A percentile compares a stretch with the other conserved stretches of the same genome.
Evolutionary conservation across 108 stramenopile genomes (phyloP).

Genomic region (Fragilaria radians): DNA sequence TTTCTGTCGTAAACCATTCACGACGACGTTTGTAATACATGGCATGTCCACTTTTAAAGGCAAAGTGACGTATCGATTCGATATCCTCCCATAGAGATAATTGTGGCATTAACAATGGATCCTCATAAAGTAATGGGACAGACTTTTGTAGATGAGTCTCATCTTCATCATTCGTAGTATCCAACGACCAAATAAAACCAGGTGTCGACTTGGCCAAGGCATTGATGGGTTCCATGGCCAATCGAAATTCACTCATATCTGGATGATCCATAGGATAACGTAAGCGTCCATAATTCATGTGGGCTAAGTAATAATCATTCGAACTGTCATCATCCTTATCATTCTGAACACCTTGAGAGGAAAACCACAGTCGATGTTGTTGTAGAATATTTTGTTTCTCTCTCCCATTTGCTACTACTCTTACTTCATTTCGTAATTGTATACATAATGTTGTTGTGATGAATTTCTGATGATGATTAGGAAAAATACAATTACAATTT

Average conservation of each 20-base stretch:
- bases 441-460: no score
- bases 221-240: slow-evolving; percentile 22
- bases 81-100: slow-evolving; percentile 17
- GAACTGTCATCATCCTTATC: no score
- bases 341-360: no score
- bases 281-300: slow-evolving; percentile 27
- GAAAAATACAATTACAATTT: no score
- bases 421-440: no score
- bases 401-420: no score
- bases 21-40: slow-evolving; percentile 22
- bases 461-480: no score
- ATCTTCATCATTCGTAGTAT: slow-evolving; percentile 7
- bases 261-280: slow-evolving; percentile 18
- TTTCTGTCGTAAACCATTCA: slow-evolving; percentile 14
- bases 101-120: slow-evolving; percentile 23
- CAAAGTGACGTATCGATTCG: slow-evolving; percentile 15
- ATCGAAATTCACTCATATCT: slow-evolving; percentile 12
- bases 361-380: no score
- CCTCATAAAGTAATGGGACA: slow-evolving; percentile 9
- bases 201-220: slow-evolving; percentile 19
- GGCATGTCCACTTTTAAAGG: slow-evolving; percentile 26
- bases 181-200: slow-evolving; percentile 20
- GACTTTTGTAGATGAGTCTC: background rate
- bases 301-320: slow-evolving; percentile 19
- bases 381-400: no score